These are phyloP conservation scores for Colletotrichum sublineola DNA, from an alignment of 2,329 filamentous ascomycete species.

Conservation along the genomic window DNA sequence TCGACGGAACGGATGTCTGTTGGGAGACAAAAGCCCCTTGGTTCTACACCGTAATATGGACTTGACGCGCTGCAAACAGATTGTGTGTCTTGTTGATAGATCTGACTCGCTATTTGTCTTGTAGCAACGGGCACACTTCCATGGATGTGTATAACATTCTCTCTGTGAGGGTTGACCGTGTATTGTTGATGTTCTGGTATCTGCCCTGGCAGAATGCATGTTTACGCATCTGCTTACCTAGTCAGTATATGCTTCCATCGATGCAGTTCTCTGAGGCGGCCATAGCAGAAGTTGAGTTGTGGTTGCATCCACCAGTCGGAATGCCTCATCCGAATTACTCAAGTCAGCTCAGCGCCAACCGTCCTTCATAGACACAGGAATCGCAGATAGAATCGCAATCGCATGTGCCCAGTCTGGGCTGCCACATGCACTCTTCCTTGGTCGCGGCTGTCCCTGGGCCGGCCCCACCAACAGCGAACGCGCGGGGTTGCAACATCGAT, in stretches of 20 bases:
- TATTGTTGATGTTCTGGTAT: too few relatives aligned
- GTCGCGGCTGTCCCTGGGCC: neutral
- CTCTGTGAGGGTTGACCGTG: too few relatives aligned
- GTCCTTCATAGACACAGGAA: too few relatives aligned
- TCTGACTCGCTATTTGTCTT: too few relatives aligned
- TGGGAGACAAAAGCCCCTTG: neutral
- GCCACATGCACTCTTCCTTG: neutral
- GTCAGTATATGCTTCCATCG: too few relatives aligned
- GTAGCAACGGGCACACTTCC: too few relatives aligned
- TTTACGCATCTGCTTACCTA: too few relatives aligned
- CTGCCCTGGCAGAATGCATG: too few relatives aligned
- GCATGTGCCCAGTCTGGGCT: too few relatives aligned
- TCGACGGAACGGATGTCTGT: neutral
- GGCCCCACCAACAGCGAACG: neutral
- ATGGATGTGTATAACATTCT: too few relatives aligned
- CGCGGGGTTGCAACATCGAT: neutral
- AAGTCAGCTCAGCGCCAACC: neutral
- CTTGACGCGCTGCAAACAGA: neutral
- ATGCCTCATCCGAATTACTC: neutral
- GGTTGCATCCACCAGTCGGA: neutral
- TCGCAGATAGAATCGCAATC: too few relatives aligned
- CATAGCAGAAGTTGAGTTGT: neutral
- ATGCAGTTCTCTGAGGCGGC: neutral
- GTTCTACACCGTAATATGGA: neutral
- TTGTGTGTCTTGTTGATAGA: too few relatives aligned